Evolutionary conservation across 352 stramenopile genomes (phyloP).

Genomic region (Phytophthora podocarpi): DNA sequence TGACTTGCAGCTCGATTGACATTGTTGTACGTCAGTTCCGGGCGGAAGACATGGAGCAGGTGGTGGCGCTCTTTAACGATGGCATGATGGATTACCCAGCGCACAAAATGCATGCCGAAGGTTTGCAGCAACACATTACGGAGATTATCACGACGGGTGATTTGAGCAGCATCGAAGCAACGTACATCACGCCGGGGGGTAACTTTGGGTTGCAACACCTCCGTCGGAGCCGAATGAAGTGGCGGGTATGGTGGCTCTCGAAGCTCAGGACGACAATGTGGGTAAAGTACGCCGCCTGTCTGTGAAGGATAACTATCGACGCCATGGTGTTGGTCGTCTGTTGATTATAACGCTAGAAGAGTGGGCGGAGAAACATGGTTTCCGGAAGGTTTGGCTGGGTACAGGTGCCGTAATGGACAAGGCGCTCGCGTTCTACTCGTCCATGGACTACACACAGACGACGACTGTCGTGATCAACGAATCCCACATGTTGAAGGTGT

Average conservation of each 20-base stretch:
- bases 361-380: conserved; percentile 19
- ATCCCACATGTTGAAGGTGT: conserved; percentile 25
- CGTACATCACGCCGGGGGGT: conserved; percentile 20
- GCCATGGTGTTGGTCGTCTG: conserved; percentile 16
- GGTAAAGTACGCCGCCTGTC: conserved; percentile 30
- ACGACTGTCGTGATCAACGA: conserved; percentile 24
- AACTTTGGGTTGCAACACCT: conserved; percentile 33
- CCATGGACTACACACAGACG: conserved; percentile 19
- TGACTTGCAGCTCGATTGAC: neutral
- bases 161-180: conserved; percentile 21
- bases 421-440: conserved; percentile 26
- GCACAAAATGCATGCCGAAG: conserved; percentile 17
- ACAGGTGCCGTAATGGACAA: conserved; percentile 23
- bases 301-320: conserved; percentile 26
- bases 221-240: conserved; percentile 3
- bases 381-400: conserved; percentile 21
- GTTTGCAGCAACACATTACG: conserved; percentile 18
- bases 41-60: conserved; percentile 14
- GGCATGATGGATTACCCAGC: conserved; percentile 27
- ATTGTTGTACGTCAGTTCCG: conserved; percentile 28
- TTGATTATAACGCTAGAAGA: conserved; percentile 19
- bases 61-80: conserved; percentile 24
- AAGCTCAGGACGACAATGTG: conserved; percentile 6
- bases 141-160: conserved; percentile 19
- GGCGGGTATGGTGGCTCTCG: conserved; percentile 26